Percentiles rank a stretch among this genome's conserved stretches.
These are phyloP conservation scores for Afroboletus lepidellus DNA, from an alignment of 1,284 basidiomycete species.

Conservation along the genomic window DNA sequence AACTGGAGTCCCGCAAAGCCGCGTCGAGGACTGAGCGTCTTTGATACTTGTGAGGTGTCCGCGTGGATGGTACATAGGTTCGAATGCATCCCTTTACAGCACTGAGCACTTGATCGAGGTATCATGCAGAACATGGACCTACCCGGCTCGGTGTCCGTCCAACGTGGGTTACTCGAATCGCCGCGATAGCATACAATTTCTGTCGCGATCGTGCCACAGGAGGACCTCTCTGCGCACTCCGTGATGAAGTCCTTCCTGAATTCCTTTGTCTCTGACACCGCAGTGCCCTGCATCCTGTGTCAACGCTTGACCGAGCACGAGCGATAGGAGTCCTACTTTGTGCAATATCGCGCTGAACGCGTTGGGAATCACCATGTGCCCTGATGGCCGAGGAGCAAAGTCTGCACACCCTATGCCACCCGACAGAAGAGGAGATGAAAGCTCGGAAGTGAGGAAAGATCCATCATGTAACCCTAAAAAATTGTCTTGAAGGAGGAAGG, in stretches of 20 bases:
- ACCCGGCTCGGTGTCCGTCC: slow-evolving; percentile 48
- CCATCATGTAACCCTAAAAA: too few species aligned
- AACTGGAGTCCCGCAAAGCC: slow-evolving; percentile 35
- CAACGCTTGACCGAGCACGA: not conserved
- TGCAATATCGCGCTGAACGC: slow-evolving; percentile 36
- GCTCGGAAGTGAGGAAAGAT: too few species aligned
- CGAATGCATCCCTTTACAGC: slow-evolving; percentile 43
- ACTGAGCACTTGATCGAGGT: not conserved
- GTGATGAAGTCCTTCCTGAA: slow-evolving; percentile 40
- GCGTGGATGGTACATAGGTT: slow-evolving; percentile 44
- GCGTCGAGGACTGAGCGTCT: slow-evolving; percentile 29
- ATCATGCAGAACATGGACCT: not conserved
- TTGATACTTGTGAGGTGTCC: slow-evolving; percentile 38
- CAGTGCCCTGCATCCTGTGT: slow-evolving; percentile 31
- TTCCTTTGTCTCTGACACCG: slow-evolving; percentile 38
- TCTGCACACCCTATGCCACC: too few species aligned
- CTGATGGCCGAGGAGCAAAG: slow-evolving; percentile 34
- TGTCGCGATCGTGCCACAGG: slow-evolving; percentile 26
- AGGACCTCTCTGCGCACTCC: slow-evolving; percentile 28
- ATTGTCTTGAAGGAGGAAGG: too few species aligned
- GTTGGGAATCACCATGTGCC: slow-evolving; percentile 31
- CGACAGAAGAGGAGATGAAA: too few species aligned
- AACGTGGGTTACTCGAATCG: slow-evolving; percentile 34
- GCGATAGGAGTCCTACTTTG: slow-evolving; percentile 25
- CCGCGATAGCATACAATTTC: slow-evolving; percentile 47